These are phyloP conservation scores for Rhizopogon vulgaris DNA, from an alignment of 768 basidiomycete genomes.

Conservation along the genomic window DNA sequence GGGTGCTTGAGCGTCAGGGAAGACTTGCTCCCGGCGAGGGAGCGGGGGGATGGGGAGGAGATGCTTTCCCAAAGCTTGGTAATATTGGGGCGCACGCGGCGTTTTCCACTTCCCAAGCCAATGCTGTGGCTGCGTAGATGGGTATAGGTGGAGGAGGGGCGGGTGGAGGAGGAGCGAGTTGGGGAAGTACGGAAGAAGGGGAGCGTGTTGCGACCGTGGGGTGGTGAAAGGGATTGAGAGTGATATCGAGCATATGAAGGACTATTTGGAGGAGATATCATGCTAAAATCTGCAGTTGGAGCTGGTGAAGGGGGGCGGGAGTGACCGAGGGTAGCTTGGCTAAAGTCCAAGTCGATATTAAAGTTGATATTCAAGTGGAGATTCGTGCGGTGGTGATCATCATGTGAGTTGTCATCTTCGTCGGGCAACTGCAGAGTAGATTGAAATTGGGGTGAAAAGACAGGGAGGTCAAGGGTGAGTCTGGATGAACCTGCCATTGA, in stretches of 20 bases:
- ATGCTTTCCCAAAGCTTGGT: slow-evolving; percentile 29
- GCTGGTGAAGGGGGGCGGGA: slow-evolving; percentile 38
- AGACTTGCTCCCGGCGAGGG: neutral
- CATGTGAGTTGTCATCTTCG: slow-evolving; percentile 10
- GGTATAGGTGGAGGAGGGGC: neutral
- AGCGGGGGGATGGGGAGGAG: slow-evolving; percentile 17
- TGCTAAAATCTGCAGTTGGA: slow-evolving; percentile 40
- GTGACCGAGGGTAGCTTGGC: neutral
- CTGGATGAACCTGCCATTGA: neutral
- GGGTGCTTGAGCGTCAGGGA: neutral
- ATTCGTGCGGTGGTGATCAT: slow-evolving; percentile 19
- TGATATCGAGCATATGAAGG: slow-evolving; percentile 27
- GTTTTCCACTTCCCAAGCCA: slow-evolving; percentile 18
- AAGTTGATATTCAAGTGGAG: slow-evolving; percentile 17
- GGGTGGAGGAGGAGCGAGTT: slow-evolving; percentile 5
- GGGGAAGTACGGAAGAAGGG: slow-evolving; percentile 27
- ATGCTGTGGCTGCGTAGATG: slow-evolving; percentile 7
- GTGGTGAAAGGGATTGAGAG: slow-evolving; percentile 22
- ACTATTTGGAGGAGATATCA: slow-evolving; percentile 36
- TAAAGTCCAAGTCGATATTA: slow-evolving; percentile 3
- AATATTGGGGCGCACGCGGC: slow-evolving; percentile 24
- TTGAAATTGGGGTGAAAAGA: neutral
- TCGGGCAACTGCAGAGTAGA: neutral
- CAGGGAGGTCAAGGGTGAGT: neutral
- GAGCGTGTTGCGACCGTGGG: slow-evolving; percentile 19